These are phyloP conservation scores for Backusella circina DNA, from an alignment of 192 early-diverging fungal species.

Conservation along the genomic window DNA sequence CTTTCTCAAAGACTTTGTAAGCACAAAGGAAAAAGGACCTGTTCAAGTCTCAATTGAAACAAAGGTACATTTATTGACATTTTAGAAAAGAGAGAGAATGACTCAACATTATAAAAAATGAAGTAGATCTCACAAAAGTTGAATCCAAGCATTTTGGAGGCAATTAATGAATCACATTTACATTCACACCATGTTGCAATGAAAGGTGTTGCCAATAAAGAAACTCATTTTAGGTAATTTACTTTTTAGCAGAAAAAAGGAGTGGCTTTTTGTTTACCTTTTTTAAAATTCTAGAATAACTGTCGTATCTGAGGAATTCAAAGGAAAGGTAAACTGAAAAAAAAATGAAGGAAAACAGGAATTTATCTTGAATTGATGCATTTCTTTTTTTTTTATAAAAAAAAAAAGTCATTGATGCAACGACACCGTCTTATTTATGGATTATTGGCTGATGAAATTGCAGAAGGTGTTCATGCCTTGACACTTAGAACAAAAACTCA, in stretches of 20 bases:
- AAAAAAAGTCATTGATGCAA: conserved; percentile 46
- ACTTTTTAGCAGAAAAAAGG: background rate
- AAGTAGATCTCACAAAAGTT: conserved; percentile 33
- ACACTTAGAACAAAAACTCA: conserved; percentile 75
- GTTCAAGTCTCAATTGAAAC: conserved; percentile 27
- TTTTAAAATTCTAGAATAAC: conserved; percentile 41
- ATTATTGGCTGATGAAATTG: conserved; percentile 68
- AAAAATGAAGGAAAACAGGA: conserved; percentile 36
- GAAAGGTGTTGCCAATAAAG: conserved; percentile 69
- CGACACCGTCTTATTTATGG: conserved; percentile 68
- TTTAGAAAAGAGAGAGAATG: background rate
- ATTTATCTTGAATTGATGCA: background rate
- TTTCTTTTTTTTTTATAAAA: background rate
- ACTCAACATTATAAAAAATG: background rate
- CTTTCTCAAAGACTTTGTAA: conserved; percentile 29
- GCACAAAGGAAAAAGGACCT: conserved; percentile 25
- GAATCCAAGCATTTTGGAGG: conserved; percentile 58
- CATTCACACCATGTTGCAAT: conserved; percentile 85
- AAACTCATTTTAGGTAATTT: conserved; percentile 78
- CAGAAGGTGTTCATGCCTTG: conserved; percentile 75
- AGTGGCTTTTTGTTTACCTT: background rate
- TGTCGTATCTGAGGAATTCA: conserved; percentile 68
- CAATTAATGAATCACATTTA: conserved; percentile 75
- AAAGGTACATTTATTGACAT: conserved; percentile 13
- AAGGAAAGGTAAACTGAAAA: conserved; percentile 22